Base-by-base conservation (phyloP, 805 yeast genomes). In the Lachancea dasiensis region DNA sequence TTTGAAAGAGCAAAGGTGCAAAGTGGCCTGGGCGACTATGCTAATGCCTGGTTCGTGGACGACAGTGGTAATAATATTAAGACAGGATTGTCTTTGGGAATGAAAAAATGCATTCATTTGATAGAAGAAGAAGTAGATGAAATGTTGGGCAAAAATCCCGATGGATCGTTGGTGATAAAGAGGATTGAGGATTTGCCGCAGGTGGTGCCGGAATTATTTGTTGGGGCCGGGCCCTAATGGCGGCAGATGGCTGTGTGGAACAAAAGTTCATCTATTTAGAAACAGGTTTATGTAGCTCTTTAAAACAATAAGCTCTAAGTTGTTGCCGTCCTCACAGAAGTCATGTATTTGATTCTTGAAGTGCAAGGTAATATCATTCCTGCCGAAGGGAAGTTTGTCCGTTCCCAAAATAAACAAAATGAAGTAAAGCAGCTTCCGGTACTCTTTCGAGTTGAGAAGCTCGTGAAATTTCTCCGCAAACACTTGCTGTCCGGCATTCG, bases 41-140 rank as follows among this genome's bases (percentile, higher is more conserved):
- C 46, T 46, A 70, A 68, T 45, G 79, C 78, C 11, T 81, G 80
- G 60, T 92, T 85, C 53, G 77, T 90, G 9, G 98, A 90, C 60
- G 98, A 90, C 59, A 81, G 95, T 40, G 82, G 75, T 35, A 67
- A 78, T 38, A 90, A 90, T 52, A 81, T 86, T 30, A 69, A 69
- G 38, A 86, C 92, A 0, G 95, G 96, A 0, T 60, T 68, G 21
- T 58, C 70, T 14, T 65, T 79, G 37, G 95, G 92, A 1, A 82
- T 90, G 75, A 78, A 77, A 14, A 70, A 74, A 38, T 75, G 82
- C 4, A 65, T 83, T 27, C 92, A 85, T 51, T 77, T 74, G 47
- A 76, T 82, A n/a, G 97, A 90, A 58, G 67, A 77, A 20, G 79
- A 73, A 25, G 73, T 70, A 26, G 84, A 61, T 32, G 36, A 29